Percentiles rank a stretch among this genome's conserved stretches.
Evolutionary conservation across 495 filamentous ascomycete genomes (phyloP).

Genomic region (Hypoxylon fragiforme): DNA sequence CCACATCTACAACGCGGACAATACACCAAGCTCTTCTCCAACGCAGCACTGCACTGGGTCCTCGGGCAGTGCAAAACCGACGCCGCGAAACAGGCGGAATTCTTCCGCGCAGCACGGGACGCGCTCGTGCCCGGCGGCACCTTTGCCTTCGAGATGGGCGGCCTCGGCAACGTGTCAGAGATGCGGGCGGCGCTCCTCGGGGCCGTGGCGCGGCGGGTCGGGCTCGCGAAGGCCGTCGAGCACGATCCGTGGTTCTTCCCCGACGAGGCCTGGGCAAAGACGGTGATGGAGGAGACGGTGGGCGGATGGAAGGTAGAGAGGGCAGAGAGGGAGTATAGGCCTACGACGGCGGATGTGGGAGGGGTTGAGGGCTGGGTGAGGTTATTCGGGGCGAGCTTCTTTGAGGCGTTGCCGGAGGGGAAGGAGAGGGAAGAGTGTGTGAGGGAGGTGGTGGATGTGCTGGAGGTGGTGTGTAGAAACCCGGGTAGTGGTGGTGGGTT

Average conservation of each 20-base stretch:
- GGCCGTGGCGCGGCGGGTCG: conserved; percentile 56
- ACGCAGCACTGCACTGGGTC: conserved; percentile 83
- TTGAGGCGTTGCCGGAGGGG: conserved; percentile 52
- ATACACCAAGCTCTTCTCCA: conserved; percentile 72
- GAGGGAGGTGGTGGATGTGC: conserved; percentile 58
- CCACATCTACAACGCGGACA: conserved; percentile 30
- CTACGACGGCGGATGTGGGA: conserved; percentile 58
- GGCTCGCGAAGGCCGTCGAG: conserved; percentile 50
- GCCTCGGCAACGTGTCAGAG: conserved; percentile 69
- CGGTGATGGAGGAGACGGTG: conserved; percentile 51
- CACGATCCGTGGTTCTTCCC: conserved; percentile 76
- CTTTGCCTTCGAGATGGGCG: conserved; percentile 77
- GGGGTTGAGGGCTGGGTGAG: conserved; percentile 74
- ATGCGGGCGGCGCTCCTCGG: conserved; percentile 60
- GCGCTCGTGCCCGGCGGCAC: conserved; percentile 60
- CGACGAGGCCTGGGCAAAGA: conserved; percentile 57
- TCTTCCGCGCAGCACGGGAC: conserved; percentile 53
- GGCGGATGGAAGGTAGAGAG: conserved; percentile 64
- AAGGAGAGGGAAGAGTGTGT: conserved; percentile 57
- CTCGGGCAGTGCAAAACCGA: conserved; percentile 46
- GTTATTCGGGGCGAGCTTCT: conserved; percentile 62
- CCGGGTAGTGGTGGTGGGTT: conserved; percentile 62
- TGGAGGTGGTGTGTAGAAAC: conserved; percentile 57
- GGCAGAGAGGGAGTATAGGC: conserved; percentile 66
- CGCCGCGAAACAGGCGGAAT: conserved; percentile 12